These are phyloP conservation scores for Nematocida minor DNA, from an alignment of 371 early-diverging fungal genomes.

Conservation along the genomic window DNA sequence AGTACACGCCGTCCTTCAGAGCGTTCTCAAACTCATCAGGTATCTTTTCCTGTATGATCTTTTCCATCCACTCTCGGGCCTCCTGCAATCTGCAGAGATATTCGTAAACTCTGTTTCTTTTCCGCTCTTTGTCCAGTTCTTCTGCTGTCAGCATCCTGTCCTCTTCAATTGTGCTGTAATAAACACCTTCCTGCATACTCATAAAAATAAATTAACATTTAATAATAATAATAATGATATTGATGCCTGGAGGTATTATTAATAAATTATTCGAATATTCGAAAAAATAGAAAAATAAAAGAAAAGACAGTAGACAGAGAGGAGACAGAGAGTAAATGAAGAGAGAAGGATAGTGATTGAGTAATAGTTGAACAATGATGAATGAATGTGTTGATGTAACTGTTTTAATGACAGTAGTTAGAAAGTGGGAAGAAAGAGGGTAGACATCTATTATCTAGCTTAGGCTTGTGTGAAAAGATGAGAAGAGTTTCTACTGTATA, in stretches of 20 bases:
- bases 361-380: too few species aligned
- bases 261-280: background rate
- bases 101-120: conserved; percentile 85
- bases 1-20: conserved; percentile 79
- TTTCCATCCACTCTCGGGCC: conserved; percentile 81
- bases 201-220: conserved; percentile 15
- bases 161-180: conserved; percentile 52
- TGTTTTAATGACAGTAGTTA: too few species aligned
- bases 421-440: too few species aligned
- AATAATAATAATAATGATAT: background rate
- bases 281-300: too few species aligned
- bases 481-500: too few species aligned
- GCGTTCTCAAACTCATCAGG: conserved; percentile 69
- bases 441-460: too few species aligned
- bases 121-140: conserved; percentile 82
- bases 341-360: too few species aligned
- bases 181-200: conserved; percentile 43
- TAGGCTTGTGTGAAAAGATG: too few species aligned
- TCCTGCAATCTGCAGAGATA: conserved; percentile 95
- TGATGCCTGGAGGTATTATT: background rate
- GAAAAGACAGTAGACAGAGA: too few species aligned
- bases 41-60: conserved; percentile 73
- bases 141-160: conserved; percentile 52
- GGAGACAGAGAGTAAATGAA: too few species aligned
- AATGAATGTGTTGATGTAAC: too few species aligned